Evolutionary conservation across 2,329 filamentous ascomycete genomes (phyloP), one percentile per base, ranked within the genome.

Genomic region (Fusarium sp.): DNA sequence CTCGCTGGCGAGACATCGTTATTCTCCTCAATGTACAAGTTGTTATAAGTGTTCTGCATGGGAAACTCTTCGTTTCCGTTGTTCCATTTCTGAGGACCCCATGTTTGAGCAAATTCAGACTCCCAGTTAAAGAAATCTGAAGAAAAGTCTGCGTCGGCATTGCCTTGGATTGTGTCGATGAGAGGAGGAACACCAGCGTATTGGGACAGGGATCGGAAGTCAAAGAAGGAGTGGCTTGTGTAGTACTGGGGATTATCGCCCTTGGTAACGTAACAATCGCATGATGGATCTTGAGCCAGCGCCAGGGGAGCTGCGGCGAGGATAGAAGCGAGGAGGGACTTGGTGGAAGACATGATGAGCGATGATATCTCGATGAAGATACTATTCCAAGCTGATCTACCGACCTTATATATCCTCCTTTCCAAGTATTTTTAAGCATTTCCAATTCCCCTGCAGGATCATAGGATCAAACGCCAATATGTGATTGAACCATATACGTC

Each of bases 1-100:
- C 77, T 78, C 9, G 70, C 61, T 9, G 72, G 63, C 5, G 30
- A 50, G 16, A 68, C 54, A 58, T 84, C 83, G 8, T 58, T 60
- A 69, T 84, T 85, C 41, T 78, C 70, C 71, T 86, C 83, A 54
- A 87, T 83, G 77, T 86, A 87, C 33, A 85, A 39, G 59, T 85
- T 84, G 73, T 80, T 84, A 42, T 78, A 78, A 2, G 82, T 81
- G 67, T 83, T 82, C 51, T 80, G 71, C 79, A 82, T 83, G 3
- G 75, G 70, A 2, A 82, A 79, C 4, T 77, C 77, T n/a, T 81
- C 75, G 22, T 75, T 73, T 22, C 76, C 79, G 48, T 83, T 84
- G 69, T 79, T 77, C 83, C 83, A 85, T 41, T 72, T 81, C 70
- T 82, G 80, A 0, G 81, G 62, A 24, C 77, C 72, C 83, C 83